Evolutionary conservation across 768 basidiomycete species (phyloP), one percentile per base, ranked within the genome.

Genomic region (Amyloporia xantha): DNA sequence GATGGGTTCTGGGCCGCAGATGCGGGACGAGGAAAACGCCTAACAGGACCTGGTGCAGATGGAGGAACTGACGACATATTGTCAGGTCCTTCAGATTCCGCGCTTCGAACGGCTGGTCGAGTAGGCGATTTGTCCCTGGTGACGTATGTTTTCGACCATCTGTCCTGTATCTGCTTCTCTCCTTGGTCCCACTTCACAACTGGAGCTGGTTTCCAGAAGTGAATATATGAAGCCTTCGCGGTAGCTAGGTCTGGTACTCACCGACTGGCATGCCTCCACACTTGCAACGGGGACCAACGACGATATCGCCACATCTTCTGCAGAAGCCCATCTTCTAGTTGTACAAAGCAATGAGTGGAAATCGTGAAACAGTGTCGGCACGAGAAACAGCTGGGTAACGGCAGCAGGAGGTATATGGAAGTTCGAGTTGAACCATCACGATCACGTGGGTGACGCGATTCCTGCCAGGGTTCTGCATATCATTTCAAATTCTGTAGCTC

Each of bases 231-330:
- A 24, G 41, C 41, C 5, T 35, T 24, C 23, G 24, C 23, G 44
- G 27, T 28, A 43, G 17, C 53, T 25, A 41, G 28, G 17, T 23
- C 13, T 36, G 39, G 58, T 46, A 73, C 89, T 59, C 61, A 91
- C 89, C 88, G 47, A 87, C 89, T 47, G 85, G 69, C 15, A 73
- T 69, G 47, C 90, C 90, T 55, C 90, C 89, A 64, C 89, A 92
- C 65, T 78, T 83, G 66, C 87, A 91, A 45, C 84, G 84, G 37
- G 70, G 66, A 42, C 79, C 79, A 28, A 72, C 61, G 26, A 91
- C 87, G 50, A 92, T 89, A 54, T 91, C 85, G 49, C 89, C 90
- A 60, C 89, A 92, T 62, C 86, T 74, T 51, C 86, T 77, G 69
- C 90, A 92, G 60, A 91, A 91, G 20, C 84, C 85, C 89, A 91